Base-by-base conservation (phyloP, 2,329 filamentous ascomycete species). In the Penicillium sp. region DNA sequence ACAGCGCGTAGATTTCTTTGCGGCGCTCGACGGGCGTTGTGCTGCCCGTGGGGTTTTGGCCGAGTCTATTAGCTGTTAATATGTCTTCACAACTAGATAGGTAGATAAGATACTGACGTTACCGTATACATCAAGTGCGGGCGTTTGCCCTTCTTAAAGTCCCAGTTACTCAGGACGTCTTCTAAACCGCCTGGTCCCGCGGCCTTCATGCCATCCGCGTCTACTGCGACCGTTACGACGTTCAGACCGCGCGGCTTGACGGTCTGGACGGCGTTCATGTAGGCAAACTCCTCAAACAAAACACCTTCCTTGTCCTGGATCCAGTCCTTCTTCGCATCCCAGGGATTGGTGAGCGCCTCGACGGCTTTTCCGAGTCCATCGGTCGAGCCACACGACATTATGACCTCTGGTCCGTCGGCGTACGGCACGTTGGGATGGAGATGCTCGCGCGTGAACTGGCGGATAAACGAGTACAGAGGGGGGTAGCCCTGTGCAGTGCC, bases 71-170 rank as follows among this genome's bases (percentile, higher is more conserved):
- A 16, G 8, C 42, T 6, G 28, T 51, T 20, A 42, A n/a, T n/a
- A n/a, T n/a, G n/a, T n/a, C n/a, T n/a, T n/a, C n/a, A n/a, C n/a
- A n/a, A n/a, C n/a, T n/a, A n/a, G n/a, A n/a, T n/a, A 20, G 11
- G 4, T 6, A 23, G n/a, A n/a, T 4, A 26, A 45, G 30, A n/a
- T 38, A 84, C 87, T 81, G 73, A 91, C 85, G 90, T 92, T 62
- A 97, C 89, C 1, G 90, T 95, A 70, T 97, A 97, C 78, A 97
- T 81, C 62, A 97, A 70, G 71, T 93, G 89, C 42, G 92, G 92
- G 57, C 88, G 81, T 66, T 84, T 86, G 1, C 92, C 92, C 64
- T 81, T 86, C 42, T 78, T 78, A 47, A 79, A 78, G 70, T 97
- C 89, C 92, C 92, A 97, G 64, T 89, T 91, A 53, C 85, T 82